Conservation (phyloP, 2,329 filamentous ascomycete genomes). For the Plectosphaerella sp. region DNA sequence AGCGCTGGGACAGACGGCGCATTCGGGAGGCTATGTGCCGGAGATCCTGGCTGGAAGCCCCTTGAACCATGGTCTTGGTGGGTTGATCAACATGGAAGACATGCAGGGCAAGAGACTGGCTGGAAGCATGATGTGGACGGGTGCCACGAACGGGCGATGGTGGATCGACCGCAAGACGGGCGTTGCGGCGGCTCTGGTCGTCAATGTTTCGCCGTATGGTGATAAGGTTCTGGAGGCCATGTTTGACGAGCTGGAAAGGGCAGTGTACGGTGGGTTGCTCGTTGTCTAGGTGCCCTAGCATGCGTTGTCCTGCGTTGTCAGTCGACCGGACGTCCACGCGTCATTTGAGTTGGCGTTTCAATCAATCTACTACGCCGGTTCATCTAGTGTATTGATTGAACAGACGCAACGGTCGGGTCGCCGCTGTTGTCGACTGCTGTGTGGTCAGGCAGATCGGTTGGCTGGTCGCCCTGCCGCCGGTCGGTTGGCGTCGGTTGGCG, state of each 20-base stretch:
- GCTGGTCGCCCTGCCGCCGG: too few species aligned
- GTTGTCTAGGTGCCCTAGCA: neutral
- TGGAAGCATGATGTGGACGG: constrained; percentile 40
- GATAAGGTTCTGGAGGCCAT: constrained; percentile 28
- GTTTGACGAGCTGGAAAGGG: constrained; percentile 33
- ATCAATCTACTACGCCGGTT: too few species aligned
- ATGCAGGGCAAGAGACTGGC: constrained; percentile 32
- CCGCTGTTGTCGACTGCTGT: too few species aligned
- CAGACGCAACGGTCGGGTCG: too few species aligned
- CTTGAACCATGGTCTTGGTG: constrained; percentile 33
- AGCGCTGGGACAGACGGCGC: constrained; percentile 9
- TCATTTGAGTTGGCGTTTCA: too few species aligned
- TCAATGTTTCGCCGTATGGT: constrained; percentile 31
- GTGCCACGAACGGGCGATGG: constrained; percentile 36
- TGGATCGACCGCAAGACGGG: constrained; percentile 33
- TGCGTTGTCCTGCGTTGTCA: too few species aligned
- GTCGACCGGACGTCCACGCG: too few species aligned
- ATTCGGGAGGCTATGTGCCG: constrained; percentile 11
- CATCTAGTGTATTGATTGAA: too few species aligned
- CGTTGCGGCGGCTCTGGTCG: constrained; percentile 32
- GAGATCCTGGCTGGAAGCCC: constrained; percentile 27
- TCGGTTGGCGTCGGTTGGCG: too few species aligned
- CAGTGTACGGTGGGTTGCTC: constrained; percentile 26
- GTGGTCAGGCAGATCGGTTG: too few species aligned
- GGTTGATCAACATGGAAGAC: constrained; percentile 33